Evolutionary conservation across 495 filamentous ascomycete genomes (phyloP).

Genomic region (Penicillium herquei): DNA sequence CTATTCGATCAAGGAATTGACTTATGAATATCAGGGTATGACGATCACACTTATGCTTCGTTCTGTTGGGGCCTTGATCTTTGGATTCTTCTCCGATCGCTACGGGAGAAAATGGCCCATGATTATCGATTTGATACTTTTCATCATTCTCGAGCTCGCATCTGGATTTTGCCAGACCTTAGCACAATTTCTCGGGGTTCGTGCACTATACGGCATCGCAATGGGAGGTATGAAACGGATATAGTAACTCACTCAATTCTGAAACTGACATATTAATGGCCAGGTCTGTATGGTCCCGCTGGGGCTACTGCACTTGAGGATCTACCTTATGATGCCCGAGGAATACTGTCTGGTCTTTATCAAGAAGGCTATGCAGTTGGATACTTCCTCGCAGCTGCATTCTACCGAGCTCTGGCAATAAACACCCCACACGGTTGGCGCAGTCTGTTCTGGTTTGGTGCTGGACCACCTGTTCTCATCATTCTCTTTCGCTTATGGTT

Average conservation of each 20-base stretch:
- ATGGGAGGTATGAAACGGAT: constrained; percentile 56
- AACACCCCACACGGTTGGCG: constrained; percentile 65
- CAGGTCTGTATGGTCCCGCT: constrained; percentile 70
- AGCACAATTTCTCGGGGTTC: constrained; percentile 63
- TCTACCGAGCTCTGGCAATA: constrained; percentile 62
- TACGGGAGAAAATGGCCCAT: constrained; percentile 83
- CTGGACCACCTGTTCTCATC: constrained; percentile 67
- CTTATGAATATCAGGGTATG: constrained; percentile 51
- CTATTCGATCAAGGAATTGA: background rate
- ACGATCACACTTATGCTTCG: constrained; percentile 76
- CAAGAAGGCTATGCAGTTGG: constrained; percentile 77
- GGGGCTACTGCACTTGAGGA: constrained; percentile 77
- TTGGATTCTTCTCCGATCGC: constrained; percentile 68
- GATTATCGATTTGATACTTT: constrained; percentile 67
- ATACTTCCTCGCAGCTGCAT: constrained; percentile 69
- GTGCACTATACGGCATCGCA: constrained; percentile 71
- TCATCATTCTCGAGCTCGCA: constrained; percentile 68
- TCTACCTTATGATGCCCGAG: constrained; percentile 63
- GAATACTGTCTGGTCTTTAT: constrained; percentile 68
- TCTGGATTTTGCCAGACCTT: constrained; percentile 74
- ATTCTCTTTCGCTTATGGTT: constrained; percentile 66
- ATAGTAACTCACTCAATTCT: background rate
- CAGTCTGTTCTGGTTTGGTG: constrained; percentile 76
- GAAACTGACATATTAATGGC: no score
- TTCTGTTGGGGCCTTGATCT: constrained; percentile 64